Base-by-base conservation (phyloP, 2,329 filamentous ascomycete species). In the Fusarium robinianum region DNA sequence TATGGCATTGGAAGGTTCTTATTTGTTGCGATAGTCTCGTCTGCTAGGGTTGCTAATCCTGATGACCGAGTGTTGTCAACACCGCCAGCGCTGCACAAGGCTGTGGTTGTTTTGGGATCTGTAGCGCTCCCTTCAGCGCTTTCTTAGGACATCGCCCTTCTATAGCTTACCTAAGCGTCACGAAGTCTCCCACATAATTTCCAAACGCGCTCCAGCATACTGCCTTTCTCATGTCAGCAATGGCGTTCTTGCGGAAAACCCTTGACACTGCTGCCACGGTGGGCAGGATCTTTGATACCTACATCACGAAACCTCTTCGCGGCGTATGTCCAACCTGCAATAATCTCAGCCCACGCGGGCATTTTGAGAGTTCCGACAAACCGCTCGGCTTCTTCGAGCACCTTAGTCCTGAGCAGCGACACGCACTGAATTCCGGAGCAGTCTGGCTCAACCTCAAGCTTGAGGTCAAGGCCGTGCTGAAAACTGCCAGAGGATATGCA, bases 341-440 rank as follows among this genome's bases (percentile, higher is more conserved):
- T 19, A 42, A 42, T 14, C 39, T 42, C n/a, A 42, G 39, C 12
- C 39, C 39, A 3, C 17, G n/a, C 5, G 25, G 23, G 17, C 39
- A 42, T 9, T 17, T 15, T 11, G 39, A 23, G 17, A 42, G 39
- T 12, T 42, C 39, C 6, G 14, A 42, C 19, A 29, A 30, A 6
- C 36, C 39, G 7, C 24, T 42, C 16, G 39, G 31, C 6, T 35
- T 36, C 25, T 18, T 27, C 5, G 39, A 36, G 16, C 4, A 24
- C 5, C n/a, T 8, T 7, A 35, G 9, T 6, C 11, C 14, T 11
- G 23, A 27, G 5, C 22, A 27, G 12, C 31, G 23, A 14, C n/a
- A 15, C 11, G 25, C 24, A 9, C 10, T 42, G 16, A 5, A 35
- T 18, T 15, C 11, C 4, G 39, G 39, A 8, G 39, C 31, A 3